These are phyloP conservation scores for Fraxinus baroniana DNA, from an alignment of 305 asterid genomes.

Conservation along the genomic window DNA sequence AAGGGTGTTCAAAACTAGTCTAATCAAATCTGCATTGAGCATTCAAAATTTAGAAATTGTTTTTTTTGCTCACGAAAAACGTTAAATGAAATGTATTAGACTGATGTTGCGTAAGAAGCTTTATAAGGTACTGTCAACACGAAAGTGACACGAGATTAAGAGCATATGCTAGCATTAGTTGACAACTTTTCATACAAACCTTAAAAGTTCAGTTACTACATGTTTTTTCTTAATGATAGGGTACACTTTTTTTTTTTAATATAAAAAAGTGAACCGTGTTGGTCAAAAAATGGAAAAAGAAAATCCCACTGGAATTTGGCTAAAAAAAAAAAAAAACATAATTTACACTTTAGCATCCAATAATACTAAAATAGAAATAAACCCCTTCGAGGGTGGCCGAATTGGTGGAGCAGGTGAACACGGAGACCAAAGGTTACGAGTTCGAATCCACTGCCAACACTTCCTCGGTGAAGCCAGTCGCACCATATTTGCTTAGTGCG, in stretches of 20 bases:
- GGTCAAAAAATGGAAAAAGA: background rate
- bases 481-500: no score
- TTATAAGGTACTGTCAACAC: background rate
- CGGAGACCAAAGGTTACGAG: no score
- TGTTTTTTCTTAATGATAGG: background rate
- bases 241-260: background rate
- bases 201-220: background rate
- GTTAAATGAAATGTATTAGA: background rate
- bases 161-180: background rate
- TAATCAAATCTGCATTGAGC: background rate
- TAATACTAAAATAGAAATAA: background rate
- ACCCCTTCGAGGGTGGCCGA: no score
- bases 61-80: background rate
- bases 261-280: background rate
- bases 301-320: background rate
- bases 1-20: background rate
- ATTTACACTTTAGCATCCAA: background rate
- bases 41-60: background rate
- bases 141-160: background rate
- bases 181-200: background rate
- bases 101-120: background rate
- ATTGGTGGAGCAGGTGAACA: no score
- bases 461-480: no score
- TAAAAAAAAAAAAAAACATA: background rate
- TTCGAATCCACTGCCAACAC: no score